These are phyloP conservation scores for Candida alai DNA, from an alignment of 805 yeast species.

Conservation along the genomic window DNA sequence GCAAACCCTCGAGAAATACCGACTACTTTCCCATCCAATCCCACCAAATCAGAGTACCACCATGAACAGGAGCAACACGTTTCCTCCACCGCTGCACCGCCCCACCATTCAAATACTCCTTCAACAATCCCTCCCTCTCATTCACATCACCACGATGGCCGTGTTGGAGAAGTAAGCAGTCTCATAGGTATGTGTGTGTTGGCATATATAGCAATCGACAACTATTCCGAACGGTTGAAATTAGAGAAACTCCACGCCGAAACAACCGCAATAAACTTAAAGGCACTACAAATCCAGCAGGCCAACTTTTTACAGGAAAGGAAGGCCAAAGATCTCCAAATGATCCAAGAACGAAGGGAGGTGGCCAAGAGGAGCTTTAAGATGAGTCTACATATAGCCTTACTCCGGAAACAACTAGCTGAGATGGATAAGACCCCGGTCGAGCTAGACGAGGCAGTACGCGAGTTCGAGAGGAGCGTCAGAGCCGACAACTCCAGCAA, in stretches of 20 bases:
- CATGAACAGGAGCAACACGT: slow-evolving; percentile 1
- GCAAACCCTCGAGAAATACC: slow-evolving; percentile 19
- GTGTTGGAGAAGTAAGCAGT: slow-evolving; percentile 36
- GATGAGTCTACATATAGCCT: slow-evolving; percentile 64
- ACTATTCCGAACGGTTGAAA: slow-evolving; percentile 39
- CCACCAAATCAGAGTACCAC: slow-evolving; percentile 2
- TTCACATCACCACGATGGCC: slow-evolving; percentile 5
- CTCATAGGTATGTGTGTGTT: slow-evolving; percentile 41
- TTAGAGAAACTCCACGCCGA: slow-evolving; percentile 34
- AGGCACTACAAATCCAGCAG: slow-evolving; percentile 41
- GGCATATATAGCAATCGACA: slow-evolving; percentile 50
- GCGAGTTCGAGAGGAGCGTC: slow-evolving; percentile 52
- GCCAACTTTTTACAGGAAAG: slow-evolving; percentile 47
- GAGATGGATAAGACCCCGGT: slow-evolving; percentile 60
- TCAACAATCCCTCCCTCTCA: slow-evolving; percentile 1
- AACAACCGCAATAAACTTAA: slow-evolving; percentile 33
- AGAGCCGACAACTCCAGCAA: slow-evolving; percentile 53
- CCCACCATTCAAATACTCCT: neutral
- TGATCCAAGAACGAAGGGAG: slow-evolving; percentile 49
- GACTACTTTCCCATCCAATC: slow-evolving; percentile 10
- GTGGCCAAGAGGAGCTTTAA: slow-evolving; percentile 48
- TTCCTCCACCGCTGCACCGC: slow-evolving; percentile 3
- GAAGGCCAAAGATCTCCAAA: slow-evolving; percentile 49
- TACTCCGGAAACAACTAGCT: slow-evolving; percentile 55
- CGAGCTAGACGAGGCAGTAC: slow-evolving; percentile 47